Conservation (phyloP, 305 asterid species). For the Fraxinus angustifolia region DNA sequence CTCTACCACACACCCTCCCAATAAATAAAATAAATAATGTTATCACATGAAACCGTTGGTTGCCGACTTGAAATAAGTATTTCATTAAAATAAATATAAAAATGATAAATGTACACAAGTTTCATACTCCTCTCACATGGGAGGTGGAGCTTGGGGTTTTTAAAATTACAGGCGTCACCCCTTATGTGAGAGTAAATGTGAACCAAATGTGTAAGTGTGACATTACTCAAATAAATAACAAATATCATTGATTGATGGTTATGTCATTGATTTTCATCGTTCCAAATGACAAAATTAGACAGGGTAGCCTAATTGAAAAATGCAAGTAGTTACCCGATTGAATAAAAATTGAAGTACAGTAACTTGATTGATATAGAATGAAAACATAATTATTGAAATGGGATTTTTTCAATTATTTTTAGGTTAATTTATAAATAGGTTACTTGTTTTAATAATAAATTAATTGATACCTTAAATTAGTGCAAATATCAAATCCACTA, state of each 20-base stretch:
- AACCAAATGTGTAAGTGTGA: too few species aligned
- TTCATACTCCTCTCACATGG: too few species aligned
- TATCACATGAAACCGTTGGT: not conserved
- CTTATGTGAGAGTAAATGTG: too few species aligned
- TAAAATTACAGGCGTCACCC: too few species aligned
- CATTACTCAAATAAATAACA: not conserved
- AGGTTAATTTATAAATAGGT: not conserved
- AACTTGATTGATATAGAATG: not conserved
- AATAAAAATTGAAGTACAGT: too few species aligned
- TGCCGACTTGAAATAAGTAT: not conserved
- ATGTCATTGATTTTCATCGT: not conserved
- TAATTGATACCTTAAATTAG: not conserved
- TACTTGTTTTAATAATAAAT: not conserved
- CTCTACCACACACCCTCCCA: too few species aligned
- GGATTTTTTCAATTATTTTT: not conserved
- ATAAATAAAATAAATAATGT: not conserved
- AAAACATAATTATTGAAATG: not conserved
- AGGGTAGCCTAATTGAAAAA: not conserved
- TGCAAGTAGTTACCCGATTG: too few species aligned
- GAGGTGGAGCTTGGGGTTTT: too few species aligned
- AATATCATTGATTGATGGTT: not conserved
- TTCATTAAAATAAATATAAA: too few species aligned
- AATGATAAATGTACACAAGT: too few species aligned
- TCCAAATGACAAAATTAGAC: not conserved
- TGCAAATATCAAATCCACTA: not conserved